Evolutionary conservation across 2,329 filamentous ascomycete genomes (phyloP).

Genomic region (Cryphonectria radicalis): DNA sequence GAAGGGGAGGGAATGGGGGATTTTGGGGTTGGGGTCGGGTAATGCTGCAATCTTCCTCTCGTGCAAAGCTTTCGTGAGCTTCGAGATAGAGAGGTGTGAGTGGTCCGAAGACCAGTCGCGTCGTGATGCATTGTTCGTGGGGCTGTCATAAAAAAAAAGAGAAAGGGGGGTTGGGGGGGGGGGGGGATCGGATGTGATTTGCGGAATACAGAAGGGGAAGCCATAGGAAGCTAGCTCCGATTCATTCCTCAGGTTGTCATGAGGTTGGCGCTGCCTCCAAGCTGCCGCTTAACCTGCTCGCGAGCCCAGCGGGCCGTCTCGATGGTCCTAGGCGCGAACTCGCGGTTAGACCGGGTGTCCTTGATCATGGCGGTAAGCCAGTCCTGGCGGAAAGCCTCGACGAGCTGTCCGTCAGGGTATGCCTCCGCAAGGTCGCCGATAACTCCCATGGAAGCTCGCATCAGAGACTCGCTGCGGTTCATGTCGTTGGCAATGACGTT

Average conservation of each 20-base stretch:
- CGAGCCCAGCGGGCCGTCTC: slow-evolving; percentile 97
- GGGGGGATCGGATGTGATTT: slow-evolving; percentile 28
- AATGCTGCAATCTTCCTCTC: slow-evolving; percentile 25
- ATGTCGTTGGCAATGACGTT: slow-evolving; percentile 78
- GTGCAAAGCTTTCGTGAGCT: slow-evolving; percentile 11
- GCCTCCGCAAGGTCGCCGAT: slow-evolving; percentile 94
- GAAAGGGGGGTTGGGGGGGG: slow-evolving; percentile 17
- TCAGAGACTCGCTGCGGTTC: slow-evolving; percentile 88
- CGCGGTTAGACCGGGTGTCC: slow-evolving; percentile 87
- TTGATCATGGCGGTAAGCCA: slow-evolving; percentile 91
- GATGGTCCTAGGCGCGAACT: slow-evolving; percentile 82
- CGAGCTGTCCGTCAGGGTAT: slow-evolving; percentile 88
- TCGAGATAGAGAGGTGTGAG: background rate
- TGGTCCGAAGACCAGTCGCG: slow-evolving; percentile 20
- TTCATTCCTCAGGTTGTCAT: slow-evolving; percentile 51
- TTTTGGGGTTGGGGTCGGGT: background rate
- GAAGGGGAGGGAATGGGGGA: background rate
- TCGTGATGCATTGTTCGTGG: slow-evolving; percentile 21
- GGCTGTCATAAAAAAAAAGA: slow-evolving; percentile 16
- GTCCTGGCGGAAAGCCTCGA: slow-evolving; percentile 83
- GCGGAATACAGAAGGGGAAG: slow-evolving; percentile 23
- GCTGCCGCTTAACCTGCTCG: slow-evolving; percentile 94
- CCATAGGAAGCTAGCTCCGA: slow-evolving; percentile 13
- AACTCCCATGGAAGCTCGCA: slow-evolving; percentile 95
- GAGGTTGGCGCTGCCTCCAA: slow-evolving; percentile 56